Base-by-base conservation (phyloP, 225 moss, liverwort and hornwort species). In the Physcomitrium patens region DNA sequence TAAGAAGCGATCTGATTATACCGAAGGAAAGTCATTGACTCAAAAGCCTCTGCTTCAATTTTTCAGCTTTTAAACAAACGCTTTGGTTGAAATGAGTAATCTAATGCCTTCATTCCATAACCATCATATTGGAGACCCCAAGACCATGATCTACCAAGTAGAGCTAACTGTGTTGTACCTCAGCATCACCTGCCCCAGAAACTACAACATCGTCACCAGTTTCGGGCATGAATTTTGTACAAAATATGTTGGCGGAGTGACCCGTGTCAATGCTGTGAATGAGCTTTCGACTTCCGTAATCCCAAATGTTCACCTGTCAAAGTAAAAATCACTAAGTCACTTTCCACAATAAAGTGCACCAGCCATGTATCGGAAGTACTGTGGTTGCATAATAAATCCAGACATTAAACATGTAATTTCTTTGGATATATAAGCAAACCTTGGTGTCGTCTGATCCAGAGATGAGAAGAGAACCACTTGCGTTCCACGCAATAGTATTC, bases 151-250 rank as follows among this genome's bases (percentile, higher is more conserved):
- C 46, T 71, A 58, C 60, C 18, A 49, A 57, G 63, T n/a, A 6
- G 47, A 75, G 23, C 52, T 28, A 75, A 58, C 53, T 52, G 75
- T 10, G 24, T 16, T 60, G 44, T 92, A 99, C 99, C 99, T 99
- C 99, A 66, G 93, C 90, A 84, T 99, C 99, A 75, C 95, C 99
- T 63, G 99, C 95, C 53, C 95, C 99, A 56, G 99, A 99, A 44
- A 95, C 93, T 53, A 99, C 86, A 66, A 99, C 72, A 86, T 95
- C 91, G 71, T 99, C 99, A 69, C 95, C 95, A 67, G 99, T 99
- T 83, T 99, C 95, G 61, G 99, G 95, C 99, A 95, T 90, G 77
- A 93, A 99, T 81, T 95, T 95, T 78, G 99, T 95, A 83, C 99
- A 99, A 69, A 95, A 99, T 73, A 99, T 99, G 52, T 99, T 95